Percentiles rank a stretch among this genome's conserved stretches.
phyloP scores from a whole-genome alignment of 2,329 filamentous ascomycete genomes.

The Alternaria brassicae region DNA sequence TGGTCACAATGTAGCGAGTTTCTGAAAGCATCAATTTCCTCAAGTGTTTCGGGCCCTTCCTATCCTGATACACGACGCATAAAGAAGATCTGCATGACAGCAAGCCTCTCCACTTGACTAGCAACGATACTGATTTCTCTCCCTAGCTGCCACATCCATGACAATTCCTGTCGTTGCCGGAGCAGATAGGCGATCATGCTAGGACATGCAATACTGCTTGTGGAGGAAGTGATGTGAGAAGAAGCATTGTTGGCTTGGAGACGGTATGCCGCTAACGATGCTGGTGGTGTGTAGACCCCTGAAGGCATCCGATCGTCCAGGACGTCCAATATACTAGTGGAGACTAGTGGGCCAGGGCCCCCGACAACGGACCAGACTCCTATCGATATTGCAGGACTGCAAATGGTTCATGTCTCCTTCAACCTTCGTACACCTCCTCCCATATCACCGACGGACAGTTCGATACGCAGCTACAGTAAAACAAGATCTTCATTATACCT shows the following conservation, averaged over 20 bases:
- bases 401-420: background rate
- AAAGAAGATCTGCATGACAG: background rate
- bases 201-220: background rate
- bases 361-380: background rate
- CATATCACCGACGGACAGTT: background rate
- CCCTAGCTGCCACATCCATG: background rate
- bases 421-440: background rate
- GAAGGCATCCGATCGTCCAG: background rate
- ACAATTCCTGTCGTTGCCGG: background rate
- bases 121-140: too few species aligned
- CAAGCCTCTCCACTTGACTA: background rate
- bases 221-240: background rate
- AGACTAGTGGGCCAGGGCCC: background rate
- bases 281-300: background rate
- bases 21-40: background rate
- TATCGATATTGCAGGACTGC: background rate
- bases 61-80: background rate
- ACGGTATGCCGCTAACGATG: background rate
- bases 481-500: background rate
- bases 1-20: background rate
- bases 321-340: background rate
- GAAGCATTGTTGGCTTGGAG: background rate
- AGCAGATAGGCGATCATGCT: background rate
- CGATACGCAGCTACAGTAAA: background rate
- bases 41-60: background rate